A percentile compares a stretch with the other conserved stretches of the same genome.
Evolutionary conservation across 768 basidiomycete genomes (phyloP).

Genomic region (Amanita rubescens): DNA sequence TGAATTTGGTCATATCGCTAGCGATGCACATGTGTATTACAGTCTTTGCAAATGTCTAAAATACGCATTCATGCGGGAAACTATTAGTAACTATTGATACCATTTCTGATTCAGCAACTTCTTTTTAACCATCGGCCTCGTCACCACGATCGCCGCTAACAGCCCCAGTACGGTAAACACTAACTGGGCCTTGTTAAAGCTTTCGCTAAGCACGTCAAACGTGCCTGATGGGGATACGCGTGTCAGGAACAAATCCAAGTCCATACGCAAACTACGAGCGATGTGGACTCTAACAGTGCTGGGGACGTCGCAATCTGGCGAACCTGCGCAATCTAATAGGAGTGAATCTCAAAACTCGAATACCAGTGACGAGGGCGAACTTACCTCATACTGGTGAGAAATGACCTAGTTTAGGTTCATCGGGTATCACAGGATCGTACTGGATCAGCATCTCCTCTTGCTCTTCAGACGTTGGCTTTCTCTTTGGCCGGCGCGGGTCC

Average conservation of each 20-base stretch:
- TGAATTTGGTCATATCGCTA: background rate
- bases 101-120: constrained; percentile 65
- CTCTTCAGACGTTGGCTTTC: constrained; percentile 70
- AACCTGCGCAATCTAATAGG: constrained; percentile 61
- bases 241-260: constrained; percentile 83
- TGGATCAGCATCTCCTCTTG: constrained; percentile 79
- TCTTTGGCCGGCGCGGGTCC: constrained; percentile 75
- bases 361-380: background rate
- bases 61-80: background rate
- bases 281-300: constrained; percentile 86
- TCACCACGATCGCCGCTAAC: constrained; percentile 66
- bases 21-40: constrained; percentile 6
- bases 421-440: constrained; percentile 73
- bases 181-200: constrained; percentile 90
- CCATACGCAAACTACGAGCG: constrained; percentile 82
- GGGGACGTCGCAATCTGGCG: constrained; percentile 69
- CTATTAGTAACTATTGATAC: constrained; percentile 40
- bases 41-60: background rate
- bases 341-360: background rate
- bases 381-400: constrained; percentile 42
- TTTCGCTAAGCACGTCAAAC: constrained; percentile 88
- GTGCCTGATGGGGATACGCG: constrained; percentile 81
- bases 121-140: constrained; percentile 71
- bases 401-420: constrained; percentile 55
- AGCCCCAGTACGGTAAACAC: constrained; percentile 74